A percentile compares a stretch with the other conserved stretches of the same genome.
Conservation (phyloP, 805 yeast species). For the Suhomyces vadensis region DNA sequence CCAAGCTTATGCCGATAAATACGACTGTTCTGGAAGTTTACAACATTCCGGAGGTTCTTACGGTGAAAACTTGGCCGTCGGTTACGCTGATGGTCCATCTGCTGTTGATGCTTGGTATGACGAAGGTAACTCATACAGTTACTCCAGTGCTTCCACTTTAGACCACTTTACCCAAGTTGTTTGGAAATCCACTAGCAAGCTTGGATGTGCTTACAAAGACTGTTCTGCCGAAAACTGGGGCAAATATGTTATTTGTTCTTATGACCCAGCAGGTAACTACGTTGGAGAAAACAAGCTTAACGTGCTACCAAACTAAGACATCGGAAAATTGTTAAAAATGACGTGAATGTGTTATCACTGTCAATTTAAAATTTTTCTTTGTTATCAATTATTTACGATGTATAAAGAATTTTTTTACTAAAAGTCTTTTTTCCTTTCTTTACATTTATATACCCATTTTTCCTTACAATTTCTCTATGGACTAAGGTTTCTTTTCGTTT, state of each 20-base stretch:
- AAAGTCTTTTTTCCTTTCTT: neutral
- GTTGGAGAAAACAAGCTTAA: conserved; percentile 38
- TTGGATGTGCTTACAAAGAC: conserved; percentile 73
- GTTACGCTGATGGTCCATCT: conserved; percentile 23
- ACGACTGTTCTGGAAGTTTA: conserved; percentile 27
- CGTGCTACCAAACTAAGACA: conserved; percentile 13
- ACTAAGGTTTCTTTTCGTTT: neutral
- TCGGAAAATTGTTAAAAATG: neutral
- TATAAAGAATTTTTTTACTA: neutral
- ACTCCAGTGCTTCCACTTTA: conserved; percentile 35
- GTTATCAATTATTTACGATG: neutral
- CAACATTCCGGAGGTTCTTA: conserved; percentile 39
- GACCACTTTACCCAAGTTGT: conserved; percentile 78
- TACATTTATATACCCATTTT: neutral
- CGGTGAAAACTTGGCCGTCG: conserved; percentile 41
- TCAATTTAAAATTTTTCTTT: neutral
- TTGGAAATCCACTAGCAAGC: conserved; percentile 60
- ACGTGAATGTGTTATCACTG: conserved; percentile 1
- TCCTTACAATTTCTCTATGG: neutral
- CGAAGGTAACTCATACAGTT: conserved; percentile 31
- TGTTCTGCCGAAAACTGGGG: conserved; percentile 52
- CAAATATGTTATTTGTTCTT: conserved; percentile 71
- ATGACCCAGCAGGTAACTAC: conserved; percentile 72
- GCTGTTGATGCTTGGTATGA: conserved; percentile 44
- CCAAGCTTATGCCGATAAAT: conserved; percentile 35